A percentile compares a stretch with the other conserved stretches of the same genome.
These are phyloP conservation scores for Trichoderma sp. DNA, from an alignment of 2,329 filamentous ascomycete species.

Conservation along the genomic window DNA sequence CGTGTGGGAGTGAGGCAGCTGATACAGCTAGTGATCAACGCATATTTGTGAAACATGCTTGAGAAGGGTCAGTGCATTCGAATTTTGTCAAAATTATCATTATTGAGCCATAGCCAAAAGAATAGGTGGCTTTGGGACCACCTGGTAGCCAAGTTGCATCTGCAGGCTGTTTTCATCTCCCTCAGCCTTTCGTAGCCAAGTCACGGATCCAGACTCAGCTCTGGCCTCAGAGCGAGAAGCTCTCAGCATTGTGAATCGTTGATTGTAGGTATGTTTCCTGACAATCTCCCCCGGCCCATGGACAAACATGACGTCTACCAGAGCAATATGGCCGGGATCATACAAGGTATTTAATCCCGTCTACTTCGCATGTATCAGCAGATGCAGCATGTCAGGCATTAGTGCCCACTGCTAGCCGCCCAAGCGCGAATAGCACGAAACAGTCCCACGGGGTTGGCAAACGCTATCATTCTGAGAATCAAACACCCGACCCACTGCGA, in stretches of 20 bases:
- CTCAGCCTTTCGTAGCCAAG: conserved; percentile 6
- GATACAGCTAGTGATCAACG: neutral
- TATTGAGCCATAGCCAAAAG: conserved; percentile 14
- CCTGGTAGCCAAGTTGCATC: conserved; percentile 1
- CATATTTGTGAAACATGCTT: conserved; percentile 1
- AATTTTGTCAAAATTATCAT: conserved; percentile 11
- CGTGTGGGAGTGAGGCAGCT: neutral
- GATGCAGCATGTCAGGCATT: neutral
- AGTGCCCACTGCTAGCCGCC: neutral
- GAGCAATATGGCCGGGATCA: neutral
- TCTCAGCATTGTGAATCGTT: neutral
- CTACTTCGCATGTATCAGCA: neutral
- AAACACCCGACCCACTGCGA: conserved; percentile 3
- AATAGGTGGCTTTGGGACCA: neutral
- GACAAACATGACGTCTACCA: conserved; percentile 20
- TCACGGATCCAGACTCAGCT: conserved; percentile 9
- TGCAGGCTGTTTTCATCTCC: conserved; percentile 19
- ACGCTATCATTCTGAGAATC: neutral
- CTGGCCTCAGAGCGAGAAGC: conserved; percentile 5
- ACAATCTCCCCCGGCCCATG: conserved; percentile 17
- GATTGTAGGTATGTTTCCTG: conserved; percentile 5
- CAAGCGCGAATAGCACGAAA: neutral
- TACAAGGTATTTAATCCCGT: conserved; percentile 23
- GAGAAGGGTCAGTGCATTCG: neutral
- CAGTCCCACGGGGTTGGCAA: neutral